Base-by-base conservation (phyloP, 192 early-diverging fungal genomes). In the Linnemannia schmuckeri region DNA sequence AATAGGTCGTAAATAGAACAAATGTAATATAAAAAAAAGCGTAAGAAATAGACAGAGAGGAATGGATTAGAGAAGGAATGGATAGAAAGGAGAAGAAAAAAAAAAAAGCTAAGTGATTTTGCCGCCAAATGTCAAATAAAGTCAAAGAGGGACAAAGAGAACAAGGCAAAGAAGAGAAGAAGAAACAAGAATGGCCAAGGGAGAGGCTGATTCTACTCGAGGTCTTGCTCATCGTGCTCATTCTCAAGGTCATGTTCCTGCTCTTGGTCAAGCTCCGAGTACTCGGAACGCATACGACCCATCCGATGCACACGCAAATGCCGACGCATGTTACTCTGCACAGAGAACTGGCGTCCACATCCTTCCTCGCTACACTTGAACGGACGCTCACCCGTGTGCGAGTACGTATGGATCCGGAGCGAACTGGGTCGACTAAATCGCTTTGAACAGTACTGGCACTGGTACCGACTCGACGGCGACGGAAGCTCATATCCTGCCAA, bases 331-430 rank as follows among this genome's bases (percentile, higher is more conserved):
- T 96, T 96, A 79, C 94, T 95, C 57, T 91, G 89, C 15, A 96
- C 95, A 40, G 94, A 93, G 78, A 96, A 96, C 46, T 90, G 87
- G 44, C 93, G 91, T 8, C 89, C 90, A 81, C 96, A 96, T 6
- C 93, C 91, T 38, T 90, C 90, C 70, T 91, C 90, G 0, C 80
- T 78, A 72, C 96, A 96, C 30, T 91, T 88, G 83, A 94, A 92
- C 1, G 96, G 96, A 66, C 94, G 94, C 78, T 96, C 95, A 1
- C 95, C 95, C 7, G 96, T 96, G 63, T 96, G 96, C 0, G 94
- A 94, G 77, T 92, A 92, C 27, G 92, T 93, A 77, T 96, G 96
- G 37, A 94, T 94, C 4, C 91, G 83, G 5, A 95, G 77, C 0
- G 94, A 93, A 10, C 93, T 94, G 0, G 96, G 96, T 37, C 96